Evolutionary conservation across 495 filamentous ascomycete genomes (phyloP), one percentile per base, ranked within the genome.

Genomic region (Beverwykella pulmonaria): DNA sequence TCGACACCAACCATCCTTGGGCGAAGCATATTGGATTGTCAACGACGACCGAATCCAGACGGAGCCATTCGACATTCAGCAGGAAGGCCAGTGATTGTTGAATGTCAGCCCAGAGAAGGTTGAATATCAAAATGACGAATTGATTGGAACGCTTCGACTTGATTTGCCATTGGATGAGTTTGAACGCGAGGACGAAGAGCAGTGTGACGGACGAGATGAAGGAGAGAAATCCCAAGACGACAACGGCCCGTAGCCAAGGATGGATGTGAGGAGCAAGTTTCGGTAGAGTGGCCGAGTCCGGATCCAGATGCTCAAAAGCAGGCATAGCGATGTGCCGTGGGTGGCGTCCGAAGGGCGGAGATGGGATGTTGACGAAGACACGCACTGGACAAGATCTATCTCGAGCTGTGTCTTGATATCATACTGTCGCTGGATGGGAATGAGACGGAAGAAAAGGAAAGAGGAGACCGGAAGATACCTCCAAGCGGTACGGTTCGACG

Each of bases 101-200:
- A 48, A 92, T 79, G 73, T 92, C 90, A 59, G 90, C 90, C 60
- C 91, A 74, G 15, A 92, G 75, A 20, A 92, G 82, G 74, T 91
- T 91, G 73, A 86, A 87, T 53, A 92, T 87, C 15, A 93, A 81
- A 44, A 92, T 71, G 14, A 92, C 81, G 68, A 89, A 91, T 73
- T 93, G 89, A 72, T 91, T 92, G 76, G 54, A 74, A 53, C 53
- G 74, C 68, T 58, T 72, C 23, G 66, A 70, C 61, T 70, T 76
- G 66, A 58, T 71, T 48, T 63, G 64, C 69, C 69, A 71, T 65
- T 53, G 32, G 12, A 71, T 30, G 2, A 71, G 56, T 15, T 65
- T 54, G 57, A 65, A 71, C 22, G 26, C 44, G 27, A 71, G 57
- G 22, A 65, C 25, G 0, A 58, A 10, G 19, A 68, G 41, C 14